Evolutionary conservation across 2,329 filamentous ascomycete species (phyloP).

Genomic region (Penicillium sp.): DNA sequence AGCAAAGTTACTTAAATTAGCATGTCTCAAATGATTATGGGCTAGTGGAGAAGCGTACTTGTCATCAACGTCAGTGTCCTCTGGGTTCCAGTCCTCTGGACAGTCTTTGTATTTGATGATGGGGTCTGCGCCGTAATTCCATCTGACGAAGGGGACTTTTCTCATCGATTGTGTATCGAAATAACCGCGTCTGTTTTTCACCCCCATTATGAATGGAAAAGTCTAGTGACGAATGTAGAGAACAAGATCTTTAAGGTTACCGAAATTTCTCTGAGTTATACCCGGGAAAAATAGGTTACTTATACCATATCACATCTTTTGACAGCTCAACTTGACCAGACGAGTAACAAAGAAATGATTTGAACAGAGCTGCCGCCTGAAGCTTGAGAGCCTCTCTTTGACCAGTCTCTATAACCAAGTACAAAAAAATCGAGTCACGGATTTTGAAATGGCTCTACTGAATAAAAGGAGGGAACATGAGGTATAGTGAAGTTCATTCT

Average conservation of each 20-base stretch:
- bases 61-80: neutral
- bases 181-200: too few species aligned
- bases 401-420: too few species aligned
- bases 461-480: neutral
- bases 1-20: neutral
- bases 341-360: neutral
- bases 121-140: neutral
- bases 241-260: neutral
- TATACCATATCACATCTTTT: neutral
- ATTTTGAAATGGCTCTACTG: neutral
- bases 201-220: neutral
- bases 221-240: neutral
- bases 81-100: neutral
- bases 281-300: neutral
- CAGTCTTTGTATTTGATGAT: neutral
- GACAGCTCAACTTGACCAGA: too few species aligned
- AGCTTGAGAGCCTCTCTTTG: neutral
- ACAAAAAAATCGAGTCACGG: neutral
- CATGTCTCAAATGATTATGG: neutral
- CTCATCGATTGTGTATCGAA: too few species aligned
- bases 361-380: neutral
- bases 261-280: neutral
- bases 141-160: neutral
- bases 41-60: neutral
- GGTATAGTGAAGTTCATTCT: neutral